Conservation (phyloP, 139 green algal species). For the Desmodesmus armatus region DNA sequence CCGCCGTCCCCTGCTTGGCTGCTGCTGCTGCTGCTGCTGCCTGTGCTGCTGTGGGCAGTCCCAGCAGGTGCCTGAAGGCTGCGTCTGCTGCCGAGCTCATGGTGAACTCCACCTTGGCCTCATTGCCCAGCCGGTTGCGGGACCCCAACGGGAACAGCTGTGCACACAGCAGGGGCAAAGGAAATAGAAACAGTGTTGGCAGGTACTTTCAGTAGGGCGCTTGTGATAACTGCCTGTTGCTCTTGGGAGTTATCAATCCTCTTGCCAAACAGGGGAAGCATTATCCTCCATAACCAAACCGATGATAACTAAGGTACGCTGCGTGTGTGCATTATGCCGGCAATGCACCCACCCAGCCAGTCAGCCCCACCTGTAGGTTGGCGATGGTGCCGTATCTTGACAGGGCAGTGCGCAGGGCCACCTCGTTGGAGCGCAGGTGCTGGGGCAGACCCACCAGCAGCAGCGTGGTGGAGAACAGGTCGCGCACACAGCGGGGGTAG, state of each 20-base stretch:
- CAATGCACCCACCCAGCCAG: too few relatives aligned
- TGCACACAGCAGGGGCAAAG: too few relatives aligned
- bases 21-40: neutral
- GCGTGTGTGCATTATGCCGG: too few relatives aligned
- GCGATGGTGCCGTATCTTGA: neutral
- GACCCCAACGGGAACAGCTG: too few relatives aligned
- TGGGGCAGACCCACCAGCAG: conserved; percentile 28
- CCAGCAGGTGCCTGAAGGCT: conserved; percentile 31
- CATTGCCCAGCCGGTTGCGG: too few relatives aligned
- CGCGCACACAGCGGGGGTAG: neutral
- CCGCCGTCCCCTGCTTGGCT: neutral
- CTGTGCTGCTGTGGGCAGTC: neutral
- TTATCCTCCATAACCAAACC: too few relatives aligned
- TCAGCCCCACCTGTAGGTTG: neutral
- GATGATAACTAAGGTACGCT: too few relatives aligned
- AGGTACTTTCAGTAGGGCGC: too few relatives aligned
- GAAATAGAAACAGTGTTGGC: too few relatives aligned
- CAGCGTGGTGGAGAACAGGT: conserved; percentile 26
- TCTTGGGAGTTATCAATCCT: too few relatives aligned
- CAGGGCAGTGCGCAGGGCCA: conserved; percentile 1
- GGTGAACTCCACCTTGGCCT: conserved; percentile 26
- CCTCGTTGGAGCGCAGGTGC: neutral
- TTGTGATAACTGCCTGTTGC: too few relatives aligned
- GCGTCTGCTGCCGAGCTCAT: conserved; percentile 22
- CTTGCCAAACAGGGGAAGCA: too few relatives aligned